These are phyloP conservation scores for Beta lomatogona DNA, from an alignment of 179 eudicot species.

Conservation along the genomic window DNA sequence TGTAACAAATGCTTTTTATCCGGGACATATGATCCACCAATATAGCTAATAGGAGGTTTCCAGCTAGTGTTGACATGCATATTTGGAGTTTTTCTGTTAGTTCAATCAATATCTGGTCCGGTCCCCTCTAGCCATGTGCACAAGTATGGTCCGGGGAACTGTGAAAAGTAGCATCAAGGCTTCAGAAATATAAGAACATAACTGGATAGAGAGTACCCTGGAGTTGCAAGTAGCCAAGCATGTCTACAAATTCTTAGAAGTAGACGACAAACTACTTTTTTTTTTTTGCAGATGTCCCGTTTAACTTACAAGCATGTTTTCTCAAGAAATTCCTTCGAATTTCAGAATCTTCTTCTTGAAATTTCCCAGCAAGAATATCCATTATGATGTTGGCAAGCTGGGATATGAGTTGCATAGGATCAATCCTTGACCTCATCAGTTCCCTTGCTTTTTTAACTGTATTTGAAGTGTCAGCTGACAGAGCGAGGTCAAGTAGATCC, in stretches of 20 bases:
- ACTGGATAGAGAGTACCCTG: too few species aligned
- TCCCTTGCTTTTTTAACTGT: slow-evolving; percentile 89
- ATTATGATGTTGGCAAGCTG: slow-evolving; percentile 90
- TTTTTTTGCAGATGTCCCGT: not conserved
- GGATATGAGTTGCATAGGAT: slow-evolving; percentile 87
- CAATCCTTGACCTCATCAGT: slow-evolving; percentile 81
- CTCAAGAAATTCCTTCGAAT: slow-evolving; percentile 54
- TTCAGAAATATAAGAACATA: too few species aligned
- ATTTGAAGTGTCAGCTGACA: slow-evolving; percentile 86
- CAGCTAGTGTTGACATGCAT: too few species aligned
- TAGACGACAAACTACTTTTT: not conserved
- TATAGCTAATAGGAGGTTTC: too few species aligned
- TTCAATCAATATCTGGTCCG: too few species aligned
- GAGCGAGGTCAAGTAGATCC: slow-evolving; percentile 71
- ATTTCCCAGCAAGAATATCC: slow-evolving; percentile 94
- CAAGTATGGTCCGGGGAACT: too few species aligned
- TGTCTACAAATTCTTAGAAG: not conserved
- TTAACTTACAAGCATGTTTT: slow-evolving; percentile 63
- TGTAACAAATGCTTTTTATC: too few species aligned
- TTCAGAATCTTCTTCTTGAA: slow-evolving; percentile 62
- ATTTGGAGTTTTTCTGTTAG: too few species aligned
- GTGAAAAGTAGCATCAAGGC: too few species aligned
- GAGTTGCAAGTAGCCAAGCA: not conserved
- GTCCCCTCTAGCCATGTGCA: too few species aligned
- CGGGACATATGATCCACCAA: too few species aligned